Base-by-base conservation (phyloP, 78 protist genomes). In the Dictyostelium firmibasis region DNA sequence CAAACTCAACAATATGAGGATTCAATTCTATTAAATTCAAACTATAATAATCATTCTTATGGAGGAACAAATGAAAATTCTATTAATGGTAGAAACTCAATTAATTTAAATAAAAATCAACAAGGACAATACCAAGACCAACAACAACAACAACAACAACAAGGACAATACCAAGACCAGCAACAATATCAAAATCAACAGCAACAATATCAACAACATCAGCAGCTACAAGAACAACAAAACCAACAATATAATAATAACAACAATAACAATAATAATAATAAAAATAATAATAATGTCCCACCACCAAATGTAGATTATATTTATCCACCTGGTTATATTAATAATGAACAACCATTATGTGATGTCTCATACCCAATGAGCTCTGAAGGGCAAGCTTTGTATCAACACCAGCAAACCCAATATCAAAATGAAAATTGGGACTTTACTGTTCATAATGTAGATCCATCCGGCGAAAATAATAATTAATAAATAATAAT, bases 311-410 rank as follows among this genome's bases (percentile, higher is more conserved):
- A 72, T 72, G 79, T 27, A 33, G 38, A 72, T 31, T 72, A 33
- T 72, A 72, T 72, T 72, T 72, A 72, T 33, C 79, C 79, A 27
- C 79, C 79, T 14, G 79, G 79, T 5, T 72, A 72, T 72, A 33
- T 72, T 13, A 33, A 62, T n/a, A 62, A 72, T 72, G 31, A 25
- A 67, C 75, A 67, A 27, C 38, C 31, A 67, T 67, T 67, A 67
- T 67, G 7, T 11, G 75, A 67, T 67, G 75, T 67, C 11, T 67
- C 75, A 0, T 67, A 67, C 25, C 75, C 75, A 10, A 11, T 0
- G 0, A 67, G 35, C 27, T 67, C 75, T 11, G 75, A 67, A 27
- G 38, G 33, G 5, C 75, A 67, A 67, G n/a, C 75, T 67, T 27
- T 67, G 27, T 67, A 67, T 9, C 75, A 67, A 67, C 75, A 67